These are phyloP conservation scores for Aspergillus baeticus DNA, from an alignment of 495 filamentous ascomycete genomes.

Conservation along the genomic window DNA sequence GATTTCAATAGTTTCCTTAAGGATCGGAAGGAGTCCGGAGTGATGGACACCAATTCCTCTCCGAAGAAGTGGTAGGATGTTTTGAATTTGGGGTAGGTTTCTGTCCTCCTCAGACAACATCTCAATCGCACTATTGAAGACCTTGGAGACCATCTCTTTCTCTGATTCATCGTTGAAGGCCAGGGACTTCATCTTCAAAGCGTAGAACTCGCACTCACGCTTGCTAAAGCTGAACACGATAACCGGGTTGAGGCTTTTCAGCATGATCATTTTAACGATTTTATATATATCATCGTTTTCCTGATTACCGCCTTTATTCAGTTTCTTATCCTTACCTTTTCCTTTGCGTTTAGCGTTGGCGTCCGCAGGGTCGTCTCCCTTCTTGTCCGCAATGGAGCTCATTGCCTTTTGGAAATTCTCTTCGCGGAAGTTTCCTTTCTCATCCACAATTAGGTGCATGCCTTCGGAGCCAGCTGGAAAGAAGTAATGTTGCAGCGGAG, in stretches of 20 bases:
- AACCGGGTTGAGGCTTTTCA: constrained; percentile 92
- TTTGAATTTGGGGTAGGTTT: constrained; percentile 80
- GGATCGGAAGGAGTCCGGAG: constrained; percentile 88
- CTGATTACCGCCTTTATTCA: constrained; percentile 79
- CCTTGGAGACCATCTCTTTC: constrained; percentile 89
- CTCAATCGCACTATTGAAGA: constrained; percentile 87
- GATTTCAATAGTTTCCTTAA: constrained; percentile 99
- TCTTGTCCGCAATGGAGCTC: constrained; percentile 80
- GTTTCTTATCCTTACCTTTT: constrained; percentile 84
- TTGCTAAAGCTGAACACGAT: constrained; percentile 99
- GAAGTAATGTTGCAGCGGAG: constrained; percentile 95
- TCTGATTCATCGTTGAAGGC: constrained; percentile 98
- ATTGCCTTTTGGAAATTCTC: constrained; percentile 97
- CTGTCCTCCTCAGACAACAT: constrained; percentile 90
- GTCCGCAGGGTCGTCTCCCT: constrained; percentile 80
- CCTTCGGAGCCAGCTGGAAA: constrained; percentile 92
- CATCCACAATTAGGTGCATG: constrained; percentile 92
- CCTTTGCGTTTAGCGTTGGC: constrained; percentile 75
- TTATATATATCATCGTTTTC: constrained; percentile 86
- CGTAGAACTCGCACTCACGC: constrained; percentile 85
- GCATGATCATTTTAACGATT: constrained; percentile 97
- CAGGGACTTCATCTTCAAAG: constrained; percentile 77
- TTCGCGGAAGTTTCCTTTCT: constrained; percentile 92
- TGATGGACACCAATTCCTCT: constrained; percentile 97
- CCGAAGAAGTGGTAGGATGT: constrained; percentile 85